A percentile compares a stretch with the other conserved stretches of the same genome.
These are phyloP conservation scores for Recurvomyces mirabilis DNA, from an alignment of 495 filamentous ascomycete genomes.

Conservation along the genomic window DNA sequence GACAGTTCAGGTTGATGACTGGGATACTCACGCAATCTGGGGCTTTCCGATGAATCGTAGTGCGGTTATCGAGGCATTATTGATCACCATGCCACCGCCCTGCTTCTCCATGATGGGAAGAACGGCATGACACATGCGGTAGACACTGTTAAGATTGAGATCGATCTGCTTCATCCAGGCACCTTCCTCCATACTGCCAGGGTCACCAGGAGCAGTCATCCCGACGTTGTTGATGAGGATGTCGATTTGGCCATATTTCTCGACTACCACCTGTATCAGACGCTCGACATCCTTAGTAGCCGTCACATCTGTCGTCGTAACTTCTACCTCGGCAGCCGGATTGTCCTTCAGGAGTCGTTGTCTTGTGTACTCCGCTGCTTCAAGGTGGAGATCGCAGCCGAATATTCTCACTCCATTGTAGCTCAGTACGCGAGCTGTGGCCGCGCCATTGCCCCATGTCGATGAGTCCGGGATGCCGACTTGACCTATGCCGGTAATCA, in stretches of 20 bases:
- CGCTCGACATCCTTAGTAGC: background rate
- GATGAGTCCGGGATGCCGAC: constrained; percentile 6
- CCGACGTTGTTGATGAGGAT: constrained; percentile 17
- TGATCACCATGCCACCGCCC: background rate
- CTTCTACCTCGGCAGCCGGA: constrained; percentile 17
- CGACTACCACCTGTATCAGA: constrained; percentile 2
- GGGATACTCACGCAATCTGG: too few species aligned
- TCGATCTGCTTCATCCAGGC: constrained; percentile 8
- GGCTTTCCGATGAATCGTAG: constrained; percentile 11
- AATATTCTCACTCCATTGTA: constrained; percentile 17
- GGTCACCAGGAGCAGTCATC: background rate
- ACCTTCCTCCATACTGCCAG: background rate
- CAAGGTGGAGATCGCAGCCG: constrained; percentile 19
- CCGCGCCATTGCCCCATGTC: constrained; percentile 20
- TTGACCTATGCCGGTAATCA: constrained; percentile 38
- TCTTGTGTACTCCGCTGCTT: constrained; percentile 23
- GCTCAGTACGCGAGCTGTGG: constrained; percentile 13
- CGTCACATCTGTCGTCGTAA: constrained; percentile 26
- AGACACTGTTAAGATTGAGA: constrained; percentile 11
- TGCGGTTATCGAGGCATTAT: constrained; percentile 13
- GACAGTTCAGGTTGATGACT: too few species aligned
- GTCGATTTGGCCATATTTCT: constrained; percentile 10
- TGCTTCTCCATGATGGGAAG: constrained; percentile 13
- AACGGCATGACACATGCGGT: constrained; percentile 9
- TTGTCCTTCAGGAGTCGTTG: constrained; percentile 20